These are phyloP conservation scores for Rhododendron griersonianum DNA, from an alignment of 148 eudicot species.

Conservation along the genomic window DNA sequence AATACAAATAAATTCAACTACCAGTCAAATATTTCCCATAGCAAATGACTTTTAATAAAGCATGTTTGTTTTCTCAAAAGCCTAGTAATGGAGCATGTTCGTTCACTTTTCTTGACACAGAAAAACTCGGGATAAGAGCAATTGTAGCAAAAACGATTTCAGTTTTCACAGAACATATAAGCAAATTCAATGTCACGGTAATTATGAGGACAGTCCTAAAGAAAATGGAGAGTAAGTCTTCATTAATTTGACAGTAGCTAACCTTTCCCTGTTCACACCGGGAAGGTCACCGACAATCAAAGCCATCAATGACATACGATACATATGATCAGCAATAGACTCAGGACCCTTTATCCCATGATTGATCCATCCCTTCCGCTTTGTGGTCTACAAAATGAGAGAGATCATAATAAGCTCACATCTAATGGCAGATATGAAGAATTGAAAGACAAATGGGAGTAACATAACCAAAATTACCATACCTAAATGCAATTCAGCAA, in stretches of 20 bases:
- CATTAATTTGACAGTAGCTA: slow-evolving; percentile 8
- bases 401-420: neutral
- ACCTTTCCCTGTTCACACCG: slow-evolving; percentile 91
- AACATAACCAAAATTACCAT: neutral
- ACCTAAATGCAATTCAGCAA: neutral
- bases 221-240: neutral
- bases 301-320: slow-evolving; percentile 95
- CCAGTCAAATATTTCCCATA: neutral
- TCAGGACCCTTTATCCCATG: slow-evolving; percentile 89
- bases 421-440: neutral
- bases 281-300: slow-evolving; percentile 77
- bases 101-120: neutral
- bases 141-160: neutral
- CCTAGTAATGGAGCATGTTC: neutral
- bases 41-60: neutral
- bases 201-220: neutral
- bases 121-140: neutral
- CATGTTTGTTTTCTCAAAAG: neutral
- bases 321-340: slow-evolving; percentile 99
- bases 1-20: neutral
- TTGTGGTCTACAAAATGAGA: slow-evolving; percentile 52
- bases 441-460: neutral
- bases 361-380: slow-evolving; percentile 93
- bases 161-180: neutral
- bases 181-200: neutral